Evolutionary conservation across 305 asterid genomes (phyloP).

Genomic region (Andrographis paniculata): DNA sequence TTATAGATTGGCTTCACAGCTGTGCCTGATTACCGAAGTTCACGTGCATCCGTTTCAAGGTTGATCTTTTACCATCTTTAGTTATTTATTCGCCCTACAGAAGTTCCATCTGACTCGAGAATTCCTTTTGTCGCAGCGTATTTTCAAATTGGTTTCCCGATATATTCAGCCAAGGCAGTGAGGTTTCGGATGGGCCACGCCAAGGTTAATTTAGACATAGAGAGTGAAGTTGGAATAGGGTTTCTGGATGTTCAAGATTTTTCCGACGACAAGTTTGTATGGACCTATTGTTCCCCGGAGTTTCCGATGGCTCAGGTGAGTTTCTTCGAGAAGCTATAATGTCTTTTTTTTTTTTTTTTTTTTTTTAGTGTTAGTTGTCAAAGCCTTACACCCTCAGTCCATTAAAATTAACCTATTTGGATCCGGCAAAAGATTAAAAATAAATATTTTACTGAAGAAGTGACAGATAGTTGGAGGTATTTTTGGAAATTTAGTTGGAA

Average conservation of each 20-base stretch:
- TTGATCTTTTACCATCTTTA: constrained; percentile 16
- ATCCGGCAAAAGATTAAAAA: too few relatives aligned
- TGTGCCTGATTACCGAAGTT: constrained; percentile 57
- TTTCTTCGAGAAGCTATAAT: background rate
- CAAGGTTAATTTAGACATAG: constrained; percentile 22
- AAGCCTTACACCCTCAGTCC: too few relatives aligned
- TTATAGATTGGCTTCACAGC: constrained; percentile 40
- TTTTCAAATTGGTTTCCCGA: constrained; percentile 67
- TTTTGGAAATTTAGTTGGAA: too few relatives aligned
- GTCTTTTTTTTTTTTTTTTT: background rate
- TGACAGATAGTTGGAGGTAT: too few relatives aligned
- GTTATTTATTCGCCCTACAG: background rate
- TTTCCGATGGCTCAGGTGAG: constrained; percentile 67
- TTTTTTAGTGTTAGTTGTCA: too few relatives aligned
- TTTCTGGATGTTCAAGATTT: constrained; percentile 21
- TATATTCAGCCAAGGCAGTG: constrained; percentile 68
- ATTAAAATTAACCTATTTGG: too few relatives aligned
- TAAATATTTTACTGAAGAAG: too few relatives aligned
- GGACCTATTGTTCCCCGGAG: constrained; percentile 62
- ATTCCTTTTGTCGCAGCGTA: constrained; percentile 41
- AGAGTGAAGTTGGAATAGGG: constrained; percentile 19
- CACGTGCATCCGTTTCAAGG: constrained; percentile 78
- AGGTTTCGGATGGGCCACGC: constrained; percentile 57
- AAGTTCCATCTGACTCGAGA: constrained; percentile 11
- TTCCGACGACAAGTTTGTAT: constrained; percentile 34